Percentiles rank a stretch among this genome's conserved stretches.
phyloP scores from a whole-genome alignment of 768 basidiomycete species.

The Podaxis carcinomalis region DNA sequence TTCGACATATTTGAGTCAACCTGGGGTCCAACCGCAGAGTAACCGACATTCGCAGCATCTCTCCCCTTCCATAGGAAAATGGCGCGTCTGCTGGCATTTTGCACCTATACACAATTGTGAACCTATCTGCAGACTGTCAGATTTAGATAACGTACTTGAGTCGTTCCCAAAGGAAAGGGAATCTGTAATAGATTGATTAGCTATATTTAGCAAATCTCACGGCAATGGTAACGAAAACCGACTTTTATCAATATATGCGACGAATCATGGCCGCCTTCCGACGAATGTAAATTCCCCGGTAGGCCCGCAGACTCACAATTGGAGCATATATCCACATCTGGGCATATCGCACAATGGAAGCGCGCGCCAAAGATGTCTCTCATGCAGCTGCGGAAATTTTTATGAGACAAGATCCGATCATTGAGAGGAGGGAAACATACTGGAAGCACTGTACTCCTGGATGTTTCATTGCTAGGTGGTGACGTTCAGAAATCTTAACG shows the following conservation, averaged over 20 bases:
- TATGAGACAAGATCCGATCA: neutral
- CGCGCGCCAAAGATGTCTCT: slow-evolving; percentile 89
- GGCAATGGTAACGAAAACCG: neutral
- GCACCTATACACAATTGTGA: slow-evolving; percentile 29
- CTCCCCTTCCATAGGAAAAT: slow-evolving; percentile 71
- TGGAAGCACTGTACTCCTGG: slow-evolving; percentile 83
- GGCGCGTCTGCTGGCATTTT: slow-evolving; percentile 71
- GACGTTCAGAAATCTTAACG: neutral
- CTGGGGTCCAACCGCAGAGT: slow-evolving; percentile 40
- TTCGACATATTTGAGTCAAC: slow-evolving; percentile 58
- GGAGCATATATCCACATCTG: slow-evolving; percentile 78
- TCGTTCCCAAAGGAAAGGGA: slow-evolving; percentile 72
- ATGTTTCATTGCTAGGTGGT: slow-evolving; percentile 61
- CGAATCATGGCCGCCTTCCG: slow-evolving; percentile 74
- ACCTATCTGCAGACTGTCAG: neutral
- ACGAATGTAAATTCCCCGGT: slow-evolving; percentile 75
- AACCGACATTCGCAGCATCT: slow-evolving; percentile 62
- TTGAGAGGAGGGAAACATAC: slow-evolving; percentile 40
- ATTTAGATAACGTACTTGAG: slow-evolving; percentile 45
- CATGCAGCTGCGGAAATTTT: slow-evolving; percentile 55
- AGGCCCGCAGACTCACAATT: slow-evolving; percentile 86
- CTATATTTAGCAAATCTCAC: neutral
- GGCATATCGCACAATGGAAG: slow-evolving; percentile 90
- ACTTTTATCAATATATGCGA: slow-evolving; percentile 96
- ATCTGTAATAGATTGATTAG: slow-evolving; percentile 47